Evolutionary conservation across 768 basidiomycete genomes (phyloP), one percentile per base, ranked within the genome.

Genomic region (Sporobolomyces pararoseus): DNA sequence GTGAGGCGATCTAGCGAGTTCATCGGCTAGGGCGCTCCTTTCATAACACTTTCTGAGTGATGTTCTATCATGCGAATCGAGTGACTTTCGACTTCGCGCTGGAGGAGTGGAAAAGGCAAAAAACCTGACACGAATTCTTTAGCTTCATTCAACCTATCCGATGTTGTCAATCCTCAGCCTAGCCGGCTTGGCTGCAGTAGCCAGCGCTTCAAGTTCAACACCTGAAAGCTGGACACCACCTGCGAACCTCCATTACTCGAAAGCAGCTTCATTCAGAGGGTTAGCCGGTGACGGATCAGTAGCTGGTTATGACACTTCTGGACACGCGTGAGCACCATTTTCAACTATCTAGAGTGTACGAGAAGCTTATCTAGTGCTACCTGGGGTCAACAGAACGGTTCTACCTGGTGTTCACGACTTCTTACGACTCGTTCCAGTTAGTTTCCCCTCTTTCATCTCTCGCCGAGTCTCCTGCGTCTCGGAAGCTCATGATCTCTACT

Each of bases 351-450:
- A 13, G 46, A 13, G 10, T 6, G 9, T 42, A 9, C 17, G 39
- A 42, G 10, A 42, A 9, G 39, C 39, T 42, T 23, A 14, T 23
- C 21, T 47, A 47, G 13, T 14, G 23, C 46, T 13, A 9, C 9
- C 39, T 42, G 39, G 39, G 17, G 39, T 42, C 14, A 3, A 47
- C 58, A 76, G 75, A 4, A 27, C 68, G 13, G 68, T 64, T 23
- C 54, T 77, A 17, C 67, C 76, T 1, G 74, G 74, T 21, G 73
- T 74, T 12, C 67, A 73, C 35, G 76, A 77, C 68, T 77, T 72
- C 51, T 39, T 77, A 9, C 63, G 76, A 13, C 67, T 77, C 6
- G 68, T 73, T 4, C 76, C 76, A 35, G 72, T 69, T 2, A 29
- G 72, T 63, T 27, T 39, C 17, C 32, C 25, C 44, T 55, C 55